These are phyloP conservation scores for Phoma herbarum DNA, from an alignment of 2,329 filamentous ascomycete genomes.

Conservation along the genomic window DNA sequence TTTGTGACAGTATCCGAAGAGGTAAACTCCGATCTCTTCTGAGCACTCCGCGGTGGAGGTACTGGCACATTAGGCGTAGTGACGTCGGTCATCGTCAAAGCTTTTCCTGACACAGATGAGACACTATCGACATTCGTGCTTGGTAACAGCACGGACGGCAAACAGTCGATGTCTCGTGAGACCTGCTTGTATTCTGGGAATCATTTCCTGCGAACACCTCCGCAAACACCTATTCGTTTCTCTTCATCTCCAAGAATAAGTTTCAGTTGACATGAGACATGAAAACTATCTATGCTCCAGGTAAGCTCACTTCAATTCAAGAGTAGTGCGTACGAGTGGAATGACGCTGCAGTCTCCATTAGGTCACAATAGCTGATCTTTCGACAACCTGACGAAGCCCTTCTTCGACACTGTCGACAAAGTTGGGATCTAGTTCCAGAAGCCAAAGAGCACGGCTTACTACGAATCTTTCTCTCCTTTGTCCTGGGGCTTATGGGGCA, in stretches of 20 bases:
- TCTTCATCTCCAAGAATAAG: neutral
- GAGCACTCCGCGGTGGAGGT: slow-evolving; percentile 29
- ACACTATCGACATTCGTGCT: neutral
- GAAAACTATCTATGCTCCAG: neutral
- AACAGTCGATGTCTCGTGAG: neutral
- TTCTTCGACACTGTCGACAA: neutral
- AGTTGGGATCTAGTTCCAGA: neutral
- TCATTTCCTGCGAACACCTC: neutral
- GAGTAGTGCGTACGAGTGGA: too few species aligned
- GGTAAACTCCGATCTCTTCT: slow-evolving; percentile 25
- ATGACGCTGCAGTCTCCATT: neutral
- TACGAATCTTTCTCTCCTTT: neutral
- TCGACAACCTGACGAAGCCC: neutral
- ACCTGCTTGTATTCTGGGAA: neutral
- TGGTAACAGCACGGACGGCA: neutral
- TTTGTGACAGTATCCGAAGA: slow-evolving; percentile 33
- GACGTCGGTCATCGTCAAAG: slow-evolving; percentile 27
- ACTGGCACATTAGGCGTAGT: slow-evolving; percentile 37
- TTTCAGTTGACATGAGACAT: neutral
- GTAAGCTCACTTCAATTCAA: neutral
- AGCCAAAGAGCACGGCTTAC: neutral
- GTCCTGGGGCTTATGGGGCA: neutral
- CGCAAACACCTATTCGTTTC: neutral
- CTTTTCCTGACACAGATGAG: slow-evolving; percentile 20
- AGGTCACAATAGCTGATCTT: neutral